Conservation (phyloP, 2,329 filamentous ascomycete genomes). For the Stachybotrys chartarum region DNA sequence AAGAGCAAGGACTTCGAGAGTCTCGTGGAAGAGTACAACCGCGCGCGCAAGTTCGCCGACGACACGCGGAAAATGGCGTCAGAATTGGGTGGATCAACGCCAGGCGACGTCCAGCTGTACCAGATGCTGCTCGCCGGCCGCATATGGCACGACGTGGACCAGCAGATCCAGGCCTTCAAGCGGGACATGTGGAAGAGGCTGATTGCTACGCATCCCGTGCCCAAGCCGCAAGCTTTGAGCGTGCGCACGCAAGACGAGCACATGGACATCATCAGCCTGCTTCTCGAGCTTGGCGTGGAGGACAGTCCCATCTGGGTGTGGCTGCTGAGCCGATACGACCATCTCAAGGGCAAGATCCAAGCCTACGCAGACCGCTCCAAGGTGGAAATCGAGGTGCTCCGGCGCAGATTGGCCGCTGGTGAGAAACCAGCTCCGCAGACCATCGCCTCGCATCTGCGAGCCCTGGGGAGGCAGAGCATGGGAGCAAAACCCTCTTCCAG, state of each 20-base stretch:
- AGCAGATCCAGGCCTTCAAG: conserved; percentile 82
- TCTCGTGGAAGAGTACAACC: conserved; percentile 78
- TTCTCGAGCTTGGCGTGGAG: conserved; percentile 89
- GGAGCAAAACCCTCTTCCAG: conserved; percentile 55
- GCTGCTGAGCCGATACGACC: conserved; percentile 83
- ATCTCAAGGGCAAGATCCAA: conserved; percentile 79
- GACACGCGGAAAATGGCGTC: conserved; percentile 66
- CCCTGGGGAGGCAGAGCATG: conserved; percentile 60
- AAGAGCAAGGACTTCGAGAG: conserved; percentile 86
- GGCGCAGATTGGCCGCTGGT: conserved; percentile 68
- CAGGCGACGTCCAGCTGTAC: conserved; percentile 75
- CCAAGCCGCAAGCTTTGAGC: conserved; percentile 37
- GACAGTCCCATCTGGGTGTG: conserved; percentile 97
- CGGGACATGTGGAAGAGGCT: conserved; percentile 81
- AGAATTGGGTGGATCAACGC: conserved; percentile 41
- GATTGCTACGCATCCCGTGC: conserved; percentile 55
- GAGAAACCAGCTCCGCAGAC: conserved; percentile 64
- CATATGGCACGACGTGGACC: conserved; percentile 92
- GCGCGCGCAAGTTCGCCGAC: conserved; percentile 74
- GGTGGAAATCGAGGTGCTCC: conserved; percentile 85
- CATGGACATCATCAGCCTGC: conserved; percentile 80
- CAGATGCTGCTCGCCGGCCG: conserved; percentile 81
- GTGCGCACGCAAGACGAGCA: conserved; percentile 69
- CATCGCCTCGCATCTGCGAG: conserved; percentile 69
- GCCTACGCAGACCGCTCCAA: conserved; percentile 76